Conservation (phyloP, 768 basidiomycete genomes). For the Gloeopeniophorella convolvens region DNA sequence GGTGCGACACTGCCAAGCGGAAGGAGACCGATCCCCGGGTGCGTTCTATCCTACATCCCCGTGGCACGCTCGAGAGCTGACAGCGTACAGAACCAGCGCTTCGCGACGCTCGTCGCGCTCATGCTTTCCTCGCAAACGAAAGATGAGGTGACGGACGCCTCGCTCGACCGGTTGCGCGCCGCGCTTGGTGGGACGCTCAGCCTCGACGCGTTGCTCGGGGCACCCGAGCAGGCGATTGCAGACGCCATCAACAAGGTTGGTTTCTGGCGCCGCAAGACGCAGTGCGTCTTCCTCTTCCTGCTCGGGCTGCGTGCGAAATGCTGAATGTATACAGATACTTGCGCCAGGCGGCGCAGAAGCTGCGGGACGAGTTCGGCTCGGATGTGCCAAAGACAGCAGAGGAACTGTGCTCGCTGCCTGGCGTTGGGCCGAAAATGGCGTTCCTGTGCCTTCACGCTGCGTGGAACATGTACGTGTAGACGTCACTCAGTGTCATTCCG, state of each 20-base stretch:
- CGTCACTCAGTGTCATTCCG: background rate
- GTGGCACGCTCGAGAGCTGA: too few species aligned
- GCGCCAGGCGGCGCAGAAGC: constrained; percentile 60
- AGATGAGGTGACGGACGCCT: constrained; percentile 80
- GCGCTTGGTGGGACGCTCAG: constrained; percentile 77
- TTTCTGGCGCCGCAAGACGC: constrained; percentile 85
- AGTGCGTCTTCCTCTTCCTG: constrained; percentile 38
- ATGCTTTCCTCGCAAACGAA: constrained; percentile 98
- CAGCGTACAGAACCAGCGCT: constrained; percentile 69
- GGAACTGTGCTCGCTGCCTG: constrained; percentile 78
- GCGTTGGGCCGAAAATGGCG: constrained; percentile 97
- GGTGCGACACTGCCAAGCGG: constrained; percentile 65
- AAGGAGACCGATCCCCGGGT: constrained; percentile 66
- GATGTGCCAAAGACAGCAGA: constrained; percentile 89
- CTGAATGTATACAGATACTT: constrained; percentile 48
- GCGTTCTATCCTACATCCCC: too few species aligned
- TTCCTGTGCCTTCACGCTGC: constrained; percentile 79
- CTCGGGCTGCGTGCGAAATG: background rate
- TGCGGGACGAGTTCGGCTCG: constrained; percentile 66
- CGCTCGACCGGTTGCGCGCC: constrained; percentile 63
- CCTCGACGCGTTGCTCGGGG: constrained; percentile 59
- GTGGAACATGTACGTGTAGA: constrained; percentile 62
- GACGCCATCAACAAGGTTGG: constrained; percentile 85
- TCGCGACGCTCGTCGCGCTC: constrained; percentile 81
- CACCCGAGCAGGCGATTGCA: constrained; percentile 56